Base-by-base conservation (phyloP, 169 alveolate genomes). In the Plasmodium coatneyi region DNA sequence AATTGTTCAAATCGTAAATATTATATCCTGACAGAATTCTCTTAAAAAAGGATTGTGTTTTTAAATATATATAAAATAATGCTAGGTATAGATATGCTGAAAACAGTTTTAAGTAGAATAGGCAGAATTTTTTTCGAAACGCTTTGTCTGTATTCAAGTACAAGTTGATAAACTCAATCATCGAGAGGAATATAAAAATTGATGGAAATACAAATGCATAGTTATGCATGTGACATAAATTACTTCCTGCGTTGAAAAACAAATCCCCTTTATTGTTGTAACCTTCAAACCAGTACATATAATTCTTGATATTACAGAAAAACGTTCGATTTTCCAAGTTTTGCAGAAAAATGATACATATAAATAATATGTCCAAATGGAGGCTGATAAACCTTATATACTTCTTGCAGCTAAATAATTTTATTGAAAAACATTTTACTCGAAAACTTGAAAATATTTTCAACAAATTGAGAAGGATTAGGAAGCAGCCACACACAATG, bases 281-380 rank as follows among this genome's bases (percentile, higher is more conserved):
- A 71, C 49, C 30, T 1, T 34, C 30, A 78, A 87, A 87, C 93
- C 93, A 87, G 82, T 79, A 79, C 49, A 41, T 3, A 79, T 87
- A 87, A 16, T 66, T 41, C 36, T 78, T 71, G n/a, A 87, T 39
- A 49, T 87, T 87, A 87, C 93, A 87, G 71, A 78, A 87, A 79
- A 87, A 87, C 60, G 34, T 14, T 39, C 71, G 39, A 87, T 87
- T 87, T 60, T 87, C 93, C 46, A 78, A 60, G 32, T 79, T 79
- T 87, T 87, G 76, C 52, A 87, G 28, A 79, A 87, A 87, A 19
- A 87, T 87, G 16, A 52, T 10, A 49, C 78, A 60, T 43, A 80
- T 87, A 87, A 87, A 56, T 60, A 87, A 87, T 87, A 66, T 9
- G 80, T 87, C 89, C 70, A 87, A 87, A 87, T 66, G 52, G 80